Evolutionary conservation across 83 land plant genomes (phyloP).

Genomic region (Thuja plicata): DNA sequence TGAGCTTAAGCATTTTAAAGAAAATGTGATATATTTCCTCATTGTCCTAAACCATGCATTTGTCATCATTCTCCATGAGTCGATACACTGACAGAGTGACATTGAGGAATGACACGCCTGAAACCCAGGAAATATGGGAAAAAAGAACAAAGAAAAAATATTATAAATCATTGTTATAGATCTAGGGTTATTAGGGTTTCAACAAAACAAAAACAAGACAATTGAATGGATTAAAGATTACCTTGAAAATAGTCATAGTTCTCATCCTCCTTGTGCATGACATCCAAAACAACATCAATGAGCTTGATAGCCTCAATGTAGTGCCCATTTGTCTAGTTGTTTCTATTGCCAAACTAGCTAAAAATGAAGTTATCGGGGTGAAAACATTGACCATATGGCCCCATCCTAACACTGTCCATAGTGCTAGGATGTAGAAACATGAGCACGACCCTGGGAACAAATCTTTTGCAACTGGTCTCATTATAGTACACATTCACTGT

Average conservation of each 20-base stretch:
- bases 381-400: slow-evolving; percentile 31
- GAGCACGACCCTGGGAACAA: slow-evolving; percentile 32
- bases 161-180: neutral
- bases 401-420: slow-evolving; percentile 29
- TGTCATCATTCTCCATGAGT: slow-evolving; percentile 33
- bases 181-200: neutral
- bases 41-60: slow-evolving; percentile 37
- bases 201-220: neutral
- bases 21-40: slow-evolving; percentile 33
- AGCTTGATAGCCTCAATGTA: slow-evolving; percentile 57
- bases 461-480: slow-evolving; percentile 25
- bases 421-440: slow-evolving; percentile 36
- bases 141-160: too few relatives aligned
- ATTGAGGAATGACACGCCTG: slow-evolving; percentile 37
- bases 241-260: slow-evolving; percentile 65
- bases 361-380: slow-evolving; percentile 33
- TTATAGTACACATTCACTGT: slow-evolving; percentile 34
- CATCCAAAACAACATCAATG: slow-evolving; percentile 56
- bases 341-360: slow-evolving; percentile 29
- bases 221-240: neutral
- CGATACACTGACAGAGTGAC: slow-evolving; percentile 31
- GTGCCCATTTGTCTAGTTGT: slow-evolving; percentile 64
- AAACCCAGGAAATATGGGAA: neutral
- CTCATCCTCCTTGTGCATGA: slow-evolving; percentile 58
- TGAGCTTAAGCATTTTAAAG: slow-evolving; percentile 36